Evolutionary conservation across 169 alveolate genomes (phyloP).

Genomic region (Blepharisma undulans): DNA sequence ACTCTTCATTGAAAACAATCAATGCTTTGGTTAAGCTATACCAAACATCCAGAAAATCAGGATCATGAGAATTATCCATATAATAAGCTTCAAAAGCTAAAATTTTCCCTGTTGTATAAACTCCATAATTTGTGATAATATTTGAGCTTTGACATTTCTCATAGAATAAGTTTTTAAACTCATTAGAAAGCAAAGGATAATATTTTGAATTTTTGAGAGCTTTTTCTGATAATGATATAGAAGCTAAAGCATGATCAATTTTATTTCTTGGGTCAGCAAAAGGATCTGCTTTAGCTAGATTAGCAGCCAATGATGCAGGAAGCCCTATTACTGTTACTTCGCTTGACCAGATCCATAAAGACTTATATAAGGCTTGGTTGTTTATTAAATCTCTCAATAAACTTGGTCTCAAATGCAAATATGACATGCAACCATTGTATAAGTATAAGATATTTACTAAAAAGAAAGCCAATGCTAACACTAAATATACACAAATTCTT

Average conservation of each 20-base stretch:
- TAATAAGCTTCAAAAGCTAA: neutral
- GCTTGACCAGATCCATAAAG: neutral
- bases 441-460: neutral
- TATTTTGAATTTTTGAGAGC: neutral
- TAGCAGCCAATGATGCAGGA: neutral
- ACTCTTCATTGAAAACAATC: neutral
- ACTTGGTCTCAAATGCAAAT: neutral
- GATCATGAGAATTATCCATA: neutral
- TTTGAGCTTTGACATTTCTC: neutral
- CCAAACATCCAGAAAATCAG: neutral
- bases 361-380: neutral
- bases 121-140: neutral
- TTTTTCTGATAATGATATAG: neutral
- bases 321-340: neutral
- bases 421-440: neutral
- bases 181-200: neutral
- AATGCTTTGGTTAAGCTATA: neutral
- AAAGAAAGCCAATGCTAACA: neutral
- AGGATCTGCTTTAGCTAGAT: neutral
- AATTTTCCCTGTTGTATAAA: neutral
- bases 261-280: neutral
- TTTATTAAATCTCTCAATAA: neutral
- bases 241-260: neutral
- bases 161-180: neutral
- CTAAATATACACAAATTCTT: neutral